phyloP scores from a whole-genome alignment of 2,329 filamentous ascomycete genomes.

The Leptographium wingfieldii region DNA sequence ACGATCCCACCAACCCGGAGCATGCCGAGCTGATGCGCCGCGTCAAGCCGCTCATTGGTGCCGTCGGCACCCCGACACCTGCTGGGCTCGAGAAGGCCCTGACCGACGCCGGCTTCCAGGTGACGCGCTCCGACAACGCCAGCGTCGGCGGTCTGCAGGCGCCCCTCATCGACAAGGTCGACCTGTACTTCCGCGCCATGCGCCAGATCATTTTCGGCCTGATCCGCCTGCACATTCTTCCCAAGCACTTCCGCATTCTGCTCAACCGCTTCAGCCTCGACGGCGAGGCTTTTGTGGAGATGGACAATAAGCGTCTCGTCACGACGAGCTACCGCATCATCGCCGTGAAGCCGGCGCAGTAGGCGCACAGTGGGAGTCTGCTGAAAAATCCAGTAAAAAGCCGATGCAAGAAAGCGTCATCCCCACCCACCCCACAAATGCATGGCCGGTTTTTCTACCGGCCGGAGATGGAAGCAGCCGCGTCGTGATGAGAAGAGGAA shows the following conservation, averaged over 20 bases:
- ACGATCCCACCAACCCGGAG: conserved; percentile 31
- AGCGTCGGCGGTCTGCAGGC: conserved; percentile 38
- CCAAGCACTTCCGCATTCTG: conserved; percentile 37
- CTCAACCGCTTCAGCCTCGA: conserved; percentile 41
- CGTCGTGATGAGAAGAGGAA: not conserved
- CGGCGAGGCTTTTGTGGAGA: conserved; percentile 41
- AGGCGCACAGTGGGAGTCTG: not conserved
- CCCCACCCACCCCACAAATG: not conserved
- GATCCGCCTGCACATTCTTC: conserved; percentile 32
- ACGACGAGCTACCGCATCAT: conserved; percentile 41
- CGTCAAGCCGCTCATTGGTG: conserved; percentile 41
- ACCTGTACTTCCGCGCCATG: conserved; percentile 39
- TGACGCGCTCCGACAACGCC: conserved; percentile 36
- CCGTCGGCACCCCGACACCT: conserved; percentile 40
- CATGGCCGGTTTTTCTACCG: not conserved
- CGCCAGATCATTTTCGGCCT: conserved; percentile 34
- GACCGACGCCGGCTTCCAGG: conserved; percentile 31
- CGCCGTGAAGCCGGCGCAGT: conserved; percentile 28
- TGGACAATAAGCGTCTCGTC: conserved; percentile 39
- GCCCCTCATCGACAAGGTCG: conserved; percentile 39
- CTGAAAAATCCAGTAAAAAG: not conserved
- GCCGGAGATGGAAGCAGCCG: not conserved
- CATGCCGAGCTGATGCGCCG: conserved; percentile 39
- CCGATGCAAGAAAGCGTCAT: not conserved
- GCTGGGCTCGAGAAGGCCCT: conserved; percentile 32